Conservation (phyloP, 2,329 filamentous ascomycete genomes). For the Microdochium trichocladiopsis region DNA sequence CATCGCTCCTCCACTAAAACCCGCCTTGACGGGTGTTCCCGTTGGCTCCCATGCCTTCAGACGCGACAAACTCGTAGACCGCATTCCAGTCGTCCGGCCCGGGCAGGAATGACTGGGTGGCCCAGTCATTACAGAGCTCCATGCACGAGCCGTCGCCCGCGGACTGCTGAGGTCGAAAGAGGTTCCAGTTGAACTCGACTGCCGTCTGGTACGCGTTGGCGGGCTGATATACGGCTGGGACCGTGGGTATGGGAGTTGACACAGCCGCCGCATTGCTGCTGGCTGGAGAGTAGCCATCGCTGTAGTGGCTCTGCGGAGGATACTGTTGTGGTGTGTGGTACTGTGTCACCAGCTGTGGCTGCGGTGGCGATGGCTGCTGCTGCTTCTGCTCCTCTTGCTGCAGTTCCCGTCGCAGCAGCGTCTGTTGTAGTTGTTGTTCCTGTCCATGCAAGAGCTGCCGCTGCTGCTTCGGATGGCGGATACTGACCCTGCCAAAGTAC, state of each 20-base stretch:
- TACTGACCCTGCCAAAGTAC: constrained; percentile 29
- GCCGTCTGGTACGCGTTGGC: not conserved
- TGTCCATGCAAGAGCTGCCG: not conserved
- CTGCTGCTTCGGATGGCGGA: not conserved
- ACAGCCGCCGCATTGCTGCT: too few species aligned
- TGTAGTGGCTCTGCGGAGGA: too few species aligned
- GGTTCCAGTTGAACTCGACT: not conserved
- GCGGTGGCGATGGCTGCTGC: too few species aligned
- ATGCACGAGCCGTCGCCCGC: not conserved
- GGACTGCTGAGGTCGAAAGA: not conserved
- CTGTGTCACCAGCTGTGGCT: too few species aligned
- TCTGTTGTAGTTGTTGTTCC: not conserved
- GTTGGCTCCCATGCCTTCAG: not conserved
- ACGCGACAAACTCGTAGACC: too few species aligned
- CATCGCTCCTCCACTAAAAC: too few species aligned
- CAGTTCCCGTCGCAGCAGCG: too few species aligned
- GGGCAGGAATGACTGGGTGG: not conserved
- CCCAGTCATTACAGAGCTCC: not conserved
- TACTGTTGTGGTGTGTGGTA: too few species aligned
- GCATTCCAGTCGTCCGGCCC: not conserved
- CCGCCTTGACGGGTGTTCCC: too few species aligned
- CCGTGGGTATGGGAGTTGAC: not conserved
- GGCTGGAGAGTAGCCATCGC: too few species aligned
- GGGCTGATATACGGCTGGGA: not conserved
- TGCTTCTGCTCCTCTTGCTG: too few species aligned